Evolutionary conservation across 345 rosid species (phyloP).

Genomic region (Trapa incisa): DNA sequence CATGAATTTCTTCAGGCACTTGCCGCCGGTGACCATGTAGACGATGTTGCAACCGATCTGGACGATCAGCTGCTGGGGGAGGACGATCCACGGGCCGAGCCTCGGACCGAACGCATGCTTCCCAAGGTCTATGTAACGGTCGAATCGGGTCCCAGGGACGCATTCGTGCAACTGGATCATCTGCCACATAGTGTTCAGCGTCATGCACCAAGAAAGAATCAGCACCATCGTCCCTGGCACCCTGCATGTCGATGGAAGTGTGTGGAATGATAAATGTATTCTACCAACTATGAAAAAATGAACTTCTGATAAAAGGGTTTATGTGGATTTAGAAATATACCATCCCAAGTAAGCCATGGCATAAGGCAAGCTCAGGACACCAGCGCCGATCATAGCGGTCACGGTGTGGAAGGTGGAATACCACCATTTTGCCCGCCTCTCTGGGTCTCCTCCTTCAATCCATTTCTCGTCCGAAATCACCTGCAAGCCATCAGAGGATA

Average conservation of each 20-base stretch:
- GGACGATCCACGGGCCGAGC: slow-evolving; percentile 79
- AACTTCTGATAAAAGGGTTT: too few relatives aligned
- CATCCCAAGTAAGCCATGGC: slow-evolving; percentile 98
- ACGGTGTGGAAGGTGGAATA: slow-evolving; percentile 84
- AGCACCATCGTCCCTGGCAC: slow-evolving; percentile 70
- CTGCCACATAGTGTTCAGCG: slow-evolving; percentile 94
- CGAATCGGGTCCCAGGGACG: slow-evolving; percentile 78
- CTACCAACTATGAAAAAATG: too few relatives aligned
- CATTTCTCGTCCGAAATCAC: slow-evolving; percentile 39
- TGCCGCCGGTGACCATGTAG: slow-evolving; percentile 99
- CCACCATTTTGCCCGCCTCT: slow-evolving; percentile 93
- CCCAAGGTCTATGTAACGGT: slow-evolving; percentile 84
- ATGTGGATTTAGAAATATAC: slow-evolving; percentile 16
- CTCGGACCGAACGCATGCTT: slow-evolving; percentile 70
- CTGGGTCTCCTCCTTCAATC: slow-evolving; percentile 35
- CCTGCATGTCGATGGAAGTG: slow-evolving; percentile 26
- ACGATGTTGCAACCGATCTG: slow-evolving; percentile 85
- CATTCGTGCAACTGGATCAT: slow-evolving; percentile 91
- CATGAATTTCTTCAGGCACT: slow-evolving; percentile 71
- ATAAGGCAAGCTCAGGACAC: slow-evolving; percentile 87
- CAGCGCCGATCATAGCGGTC: slow-evolving; percentile 98
- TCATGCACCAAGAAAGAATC: slow-evolving; percentile 69
- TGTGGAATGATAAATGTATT: not conserved
- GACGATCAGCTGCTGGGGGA: slow-evolving; percentile 87
- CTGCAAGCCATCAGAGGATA: slow-evolving; percentile 15